These are phyloP conservation scores for Trichoderma aggressivum DNA, from an alignment of 2,329 filamentous ascomycete genomes.

Conservation along the genomic window DNA sequence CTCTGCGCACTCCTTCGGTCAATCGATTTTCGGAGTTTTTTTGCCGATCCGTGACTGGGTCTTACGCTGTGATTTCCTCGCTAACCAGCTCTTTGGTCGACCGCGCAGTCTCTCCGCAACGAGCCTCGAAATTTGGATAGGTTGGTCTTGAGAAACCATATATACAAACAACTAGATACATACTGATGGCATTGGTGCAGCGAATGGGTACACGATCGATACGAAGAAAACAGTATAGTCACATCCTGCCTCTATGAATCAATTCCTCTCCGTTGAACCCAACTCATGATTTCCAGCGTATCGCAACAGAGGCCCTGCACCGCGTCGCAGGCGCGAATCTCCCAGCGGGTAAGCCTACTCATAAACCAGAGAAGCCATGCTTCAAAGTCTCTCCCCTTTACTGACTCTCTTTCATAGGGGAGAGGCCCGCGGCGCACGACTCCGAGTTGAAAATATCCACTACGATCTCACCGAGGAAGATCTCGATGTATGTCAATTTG, in stretches of 20 bases:
- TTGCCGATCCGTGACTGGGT: constrained; percentile 31
- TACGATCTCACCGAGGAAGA: constrained; percentile 87
- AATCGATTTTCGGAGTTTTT: constrained; percentile 31
- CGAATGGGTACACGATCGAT: constrained; percentile 94
- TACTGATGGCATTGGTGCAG: constrained; percentile 40
- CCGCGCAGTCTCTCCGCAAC: constrained; percentile 56
- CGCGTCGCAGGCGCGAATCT: constrained; percentile 43
- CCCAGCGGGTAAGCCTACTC: constrained; percentile 36
- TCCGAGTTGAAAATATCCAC: constrained; percentile 86
- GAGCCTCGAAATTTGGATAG: constrained; percentile 67
- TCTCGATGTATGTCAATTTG: constrained; percentile 57
- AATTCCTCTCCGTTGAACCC: neutral
- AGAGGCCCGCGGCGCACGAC: constrained; percentile 59
- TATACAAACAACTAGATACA: neutral
- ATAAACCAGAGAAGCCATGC: neutral
- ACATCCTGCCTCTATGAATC: neutral
- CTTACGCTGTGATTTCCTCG: constrained; percentile 34
- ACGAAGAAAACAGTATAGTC: constrained; percentile 65
- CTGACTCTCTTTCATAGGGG: constrained; percentile 33
- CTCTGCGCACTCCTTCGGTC: constrained; percentile 28
- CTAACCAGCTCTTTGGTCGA: constrained; percentile 36
- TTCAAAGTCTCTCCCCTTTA: neutral
- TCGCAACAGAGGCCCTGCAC: constrained; percentile 39
- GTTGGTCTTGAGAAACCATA: constrained; percentile 43
- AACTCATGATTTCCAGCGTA: constrained; percentile 33